Base-by-base conservation (phyloP, 139 green algal species). In the Klebsormidium nitens region DNA sequence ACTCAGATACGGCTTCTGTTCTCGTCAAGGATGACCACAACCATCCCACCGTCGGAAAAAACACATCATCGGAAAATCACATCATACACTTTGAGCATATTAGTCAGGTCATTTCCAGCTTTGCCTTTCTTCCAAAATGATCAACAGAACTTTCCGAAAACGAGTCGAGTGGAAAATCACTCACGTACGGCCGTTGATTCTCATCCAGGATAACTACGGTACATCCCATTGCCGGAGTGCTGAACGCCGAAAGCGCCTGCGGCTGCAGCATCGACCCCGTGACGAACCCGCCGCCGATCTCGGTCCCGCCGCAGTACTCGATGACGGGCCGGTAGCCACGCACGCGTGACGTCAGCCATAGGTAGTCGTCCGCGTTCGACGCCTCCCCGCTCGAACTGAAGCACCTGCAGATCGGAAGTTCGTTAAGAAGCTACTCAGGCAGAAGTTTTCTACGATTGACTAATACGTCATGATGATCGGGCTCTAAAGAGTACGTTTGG, bases 231-330 rank as follows among this genome's bases (percentile, higher is more conserved):
- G 85, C 82, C 42, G 82, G 79, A 0, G 84, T 91, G 72, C 71
- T 85, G 83, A 96, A 97, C 28, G 70, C 77, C 57, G 85, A 83
- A 29, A 89, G 84, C 2, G 70, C 72, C 73, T 89, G 82, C 28
- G 91, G 85, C 69, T 74, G 64, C 48, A 97, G 75, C 72, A 89
- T 55, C 63, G 62, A 86, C 47, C 84, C 78, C 2, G 81, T 76
- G 36, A 93, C 5, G 62, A 89, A 97, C 64, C 72, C 90, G 39
- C 91, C 91, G 1, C 85, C 91, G 46, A 97, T 87, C 78, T 97
- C 91, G 0, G 91, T 97, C 59, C 91, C 88, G 32, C 90, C 90
- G 73, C 86, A 93, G 81, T 96, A 96, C 85, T 97, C 91, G 0
- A 97, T 83, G 1, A 96, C 80, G 0, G 92, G 91, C 5, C 79